phyloP scores from a whole-genome alignment of 352 stramenopile species.

The Lagenidium giganteum region DNA sequence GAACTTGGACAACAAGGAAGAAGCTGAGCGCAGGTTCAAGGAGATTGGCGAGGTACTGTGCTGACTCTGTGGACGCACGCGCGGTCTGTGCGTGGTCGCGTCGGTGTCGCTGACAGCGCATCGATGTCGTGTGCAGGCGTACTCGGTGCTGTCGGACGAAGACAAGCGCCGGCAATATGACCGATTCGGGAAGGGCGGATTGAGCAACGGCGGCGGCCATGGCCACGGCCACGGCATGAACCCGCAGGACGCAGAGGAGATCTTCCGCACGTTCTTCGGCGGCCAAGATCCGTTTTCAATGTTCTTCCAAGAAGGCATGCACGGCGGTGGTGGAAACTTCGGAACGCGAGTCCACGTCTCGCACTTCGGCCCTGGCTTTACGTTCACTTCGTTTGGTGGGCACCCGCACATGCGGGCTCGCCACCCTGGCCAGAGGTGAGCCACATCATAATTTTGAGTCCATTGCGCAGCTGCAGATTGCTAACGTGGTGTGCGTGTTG shows the following conservation, averaged over 20 bases:
- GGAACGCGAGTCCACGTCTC: constrained; percentile 69
- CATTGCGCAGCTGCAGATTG: neutral
- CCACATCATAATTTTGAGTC: too few relatives aligned
- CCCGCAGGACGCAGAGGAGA: constrained; percentile 78
- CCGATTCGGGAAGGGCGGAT: constrained; percentile 82
- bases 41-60: constrained; percentile 83
- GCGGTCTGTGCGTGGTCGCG: neutral
- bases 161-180: constrained; percentile 88
- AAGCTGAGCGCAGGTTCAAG: constrained; percentile 87
- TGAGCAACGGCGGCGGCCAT: constrained; percentile 26
- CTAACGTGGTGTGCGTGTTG: neutral
- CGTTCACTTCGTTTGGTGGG: constrained; percentile 71
- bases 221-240: constrained; percentile 31
- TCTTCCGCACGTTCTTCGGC: constrained; percentile 80
- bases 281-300: constrained; percentile 80
- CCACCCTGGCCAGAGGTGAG: constrained; percentile 51
- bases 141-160: constrained; percentile 88
- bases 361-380: constrained; percentile 74
- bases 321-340: constrained; percentile 33
- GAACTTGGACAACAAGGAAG: constrained; percentile 86
- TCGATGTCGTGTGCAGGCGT: constrained; percentile 41
- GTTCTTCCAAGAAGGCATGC: constrained; percentile 78
- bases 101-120: neutral
- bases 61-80: neutral
- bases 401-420: constrained; percentile 43